phyloP scores from a whole-genome alignment of 2,329 filamentous ascomycete genomes.

The Hymenoscyphus infarciens region DNA sequence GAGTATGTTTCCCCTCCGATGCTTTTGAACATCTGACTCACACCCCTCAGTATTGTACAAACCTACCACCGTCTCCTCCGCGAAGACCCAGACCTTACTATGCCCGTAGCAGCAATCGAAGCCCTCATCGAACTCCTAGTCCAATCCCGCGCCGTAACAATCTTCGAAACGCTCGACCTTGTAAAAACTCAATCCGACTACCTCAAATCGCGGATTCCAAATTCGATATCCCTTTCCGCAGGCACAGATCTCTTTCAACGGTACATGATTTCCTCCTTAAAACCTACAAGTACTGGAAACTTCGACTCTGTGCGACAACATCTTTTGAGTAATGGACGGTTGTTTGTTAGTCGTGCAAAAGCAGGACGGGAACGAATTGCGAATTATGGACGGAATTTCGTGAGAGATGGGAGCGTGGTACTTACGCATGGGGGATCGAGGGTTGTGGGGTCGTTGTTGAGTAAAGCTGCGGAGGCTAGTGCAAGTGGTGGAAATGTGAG shows the following conservation, averaged over 20 bases:
- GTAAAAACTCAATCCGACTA: constrained; percentile 72
- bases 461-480: constrained; percentile 65
- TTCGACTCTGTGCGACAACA: constrained; percentile 83
- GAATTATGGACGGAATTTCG: constrained; percentile 70
- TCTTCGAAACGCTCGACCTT: constrained; percentile 88
- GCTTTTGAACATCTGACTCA: constrained; percentile 28
- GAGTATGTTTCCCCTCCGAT: constrained; percentile 24
- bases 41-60: constrained; percentile 49
- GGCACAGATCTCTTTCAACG: constrained; percentile 95
- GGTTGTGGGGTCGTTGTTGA: constrained; percentile 74
- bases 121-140: constrained; percentile 83
- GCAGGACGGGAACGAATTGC: constrained; percentile 82
- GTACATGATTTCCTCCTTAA: constrained; percentile 75
- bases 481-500: constrained; percentile 52
- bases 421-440: constrained; percentile 86
- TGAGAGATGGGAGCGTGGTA: constrained; percentile 75
- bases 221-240: constrained; percentile 87
- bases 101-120: constrained; percentile 93
- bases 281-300: constrained; percentile 50
- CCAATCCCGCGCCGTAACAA: constrained; percentile 75
- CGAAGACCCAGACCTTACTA: constrained; percentile 80
- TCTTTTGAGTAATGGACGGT: constrained; percentile 76
- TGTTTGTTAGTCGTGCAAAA: constrained; percentile 86
- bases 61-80: constrained; percentile 61
- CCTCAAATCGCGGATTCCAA: constrained; percentile 75